Evolutionary conservation across 2,329 filamentous ascomycete genomes (phyloP).

Genomic region (Penicillium corylophilum): DNA sequence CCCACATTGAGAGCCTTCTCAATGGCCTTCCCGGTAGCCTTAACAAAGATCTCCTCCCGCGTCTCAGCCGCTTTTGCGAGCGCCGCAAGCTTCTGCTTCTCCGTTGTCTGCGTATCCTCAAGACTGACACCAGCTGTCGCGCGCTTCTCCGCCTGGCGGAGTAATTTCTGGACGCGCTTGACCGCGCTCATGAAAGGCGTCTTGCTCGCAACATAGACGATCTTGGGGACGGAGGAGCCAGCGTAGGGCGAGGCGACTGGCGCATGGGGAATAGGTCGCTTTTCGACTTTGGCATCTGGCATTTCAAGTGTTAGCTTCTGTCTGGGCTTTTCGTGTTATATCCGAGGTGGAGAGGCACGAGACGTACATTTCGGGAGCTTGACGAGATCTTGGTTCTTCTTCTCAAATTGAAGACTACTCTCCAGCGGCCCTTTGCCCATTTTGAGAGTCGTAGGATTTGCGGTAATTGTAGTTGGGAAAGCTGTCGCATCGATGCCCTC

Average conservation of each 20-base stretch:
- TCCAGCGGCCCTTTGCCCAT: constrained; percentile 27
- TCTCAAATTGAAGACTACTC: constrained; percentile 37
- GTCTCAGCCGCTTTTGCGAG: constrained; percentile 35
- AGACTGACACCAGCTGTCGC: constrained; percentile 44
- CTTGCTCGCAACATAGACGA: constrained; percentile 55
- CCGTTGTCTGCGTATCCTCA: constrained; percentile 30
- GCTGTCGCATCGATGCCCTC: neutral
- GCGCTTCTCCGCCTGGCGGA: constrained; percentile 54
- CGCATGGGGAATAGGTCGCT: constrained; percentile 59
- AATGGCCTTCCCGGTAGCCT: constrained; percentile 61
- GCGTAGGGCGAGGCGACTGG: constrained; percentile 56
- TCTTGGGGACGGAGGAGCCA: constrained; percentile 50
- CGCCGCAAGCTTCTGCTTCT: constrained; percentile 33
- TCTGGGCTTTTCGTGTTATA: neutral
- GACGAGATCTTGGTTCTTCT: constrained; percentile 37
- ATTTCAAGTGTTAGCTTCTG: constrained; percentile 5
- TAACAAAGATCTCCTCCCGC: constrained; percentile 56
- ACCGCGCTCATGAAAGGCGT: constrained; percentile 59
- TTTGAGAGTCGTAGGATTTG: neutral
- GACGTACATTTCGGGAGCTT: constrained; percentile 38
- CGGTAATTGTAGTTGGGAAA: neutral
- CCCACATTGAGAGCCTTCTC: constrained; percentile 56
- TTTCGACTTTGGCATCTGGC: constrained; percentile 50
- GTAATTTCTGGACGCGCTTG: constrained; percentile 59
- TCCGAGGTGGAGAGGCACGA: neutral